These are phyloP conservation scores for Pythium rhizo-oryzae DNA, from an alignment of 352 stramenopile species.

Conservation along the genomic window DNA sequence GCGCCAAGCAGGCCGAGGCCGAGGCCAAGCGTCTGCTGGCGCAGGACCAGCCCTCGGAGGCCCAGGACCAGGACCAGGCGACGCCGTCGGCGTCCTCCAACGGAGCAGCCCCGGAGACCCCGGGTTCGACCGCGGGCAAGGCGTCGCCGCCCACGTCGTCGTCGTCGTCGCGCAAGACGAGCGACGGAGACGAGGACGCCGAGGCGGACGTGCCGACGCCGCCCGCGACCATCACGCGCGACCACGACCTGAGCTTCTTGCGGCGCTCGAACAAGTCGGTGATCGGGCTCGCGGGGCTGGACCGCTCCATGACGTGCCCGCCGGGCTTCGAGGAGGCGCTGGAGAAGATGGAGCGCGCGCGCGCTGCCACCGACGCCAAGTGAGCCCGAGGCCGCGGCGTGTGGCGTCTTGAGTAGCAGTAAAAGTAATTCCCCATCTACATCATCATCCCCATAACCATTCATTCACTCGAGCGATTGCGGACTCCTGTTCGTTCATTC, in stretches of 20 bases:
- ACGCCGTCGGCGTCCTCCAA: not conserved
- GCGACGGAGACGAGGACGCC: not conserved
- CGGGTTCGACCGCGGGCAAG: not conserved
- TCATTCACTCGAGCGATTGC: too few relatives aligned
- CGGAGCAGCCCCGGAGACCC: too few relatives aligned
- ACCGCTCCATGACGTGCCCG: constrained; percentile 80
- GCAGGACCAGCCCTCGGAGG: not conserved
- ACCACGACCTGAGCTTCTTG: constrained; percentile 82
- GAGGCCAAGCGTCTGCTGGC: not conserved
- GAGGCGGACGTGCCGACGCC: constrained; percentile 30
- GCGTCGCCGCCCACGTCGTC: not conserved
- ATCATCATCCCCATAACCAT: too few relatives aligned
- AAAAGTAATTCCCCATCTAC: not conserved
- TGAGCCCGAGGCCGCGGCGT: not conserved
- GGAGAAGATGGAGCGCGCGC: constrained; percentile 26
- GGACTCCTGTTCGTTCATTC: too few relatives aligned
- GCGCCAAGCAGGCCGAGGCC: constrained; percentile 21
- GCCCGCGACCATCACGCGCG: constrained; percentile 69
- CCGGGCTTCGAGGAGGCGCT: constrained; percentile 71
- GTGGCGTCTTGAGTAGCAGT: not conserved
- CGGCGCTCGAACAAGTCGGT: constrained; percentile 77
- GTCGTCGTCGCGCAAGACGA: constrained; percentile 3
- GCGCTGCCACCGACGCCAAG: constrained; percentile 3
- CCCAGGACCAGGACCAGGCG: not conserved
- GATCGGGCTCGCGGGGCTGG: constrained; percentile 56